Conservation (phyloP, 1,284 basidiomycete species). For the Rhodotorula sp. region DNA sequence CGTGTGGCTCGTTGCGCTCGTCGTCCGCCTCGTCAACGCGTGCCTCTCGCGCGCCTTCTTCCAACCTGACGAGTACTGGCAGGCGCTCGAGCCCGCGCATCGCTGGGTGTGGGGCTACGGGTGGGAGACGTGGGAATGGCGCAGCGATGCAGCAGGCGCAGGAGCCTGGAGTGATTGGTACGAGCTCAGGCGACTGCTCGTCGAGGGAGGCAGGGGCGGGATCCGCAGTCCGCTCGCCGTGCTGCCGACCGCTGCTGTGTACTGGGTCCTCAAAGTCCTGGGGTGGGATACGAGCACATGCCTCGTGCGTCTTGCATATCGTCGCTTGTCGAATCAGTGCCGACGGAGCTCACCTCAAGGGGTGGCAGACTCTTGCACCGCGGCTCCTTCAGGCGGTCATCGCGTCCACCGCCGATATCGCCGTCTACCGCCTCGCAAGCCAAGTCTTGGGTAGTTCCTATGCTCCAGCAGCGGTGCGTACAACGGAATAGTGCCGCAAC, state of each 20-base stretch:
- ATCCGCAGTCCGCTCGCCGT: conserved; percentile 52
- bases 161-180: background rate
- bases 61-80: conserved; percentile 97
- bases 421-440: conserved; percentile 64
- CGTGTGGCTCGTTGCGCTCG: conserved; percentile 36
- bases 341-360: no score
- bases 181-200: background rate
- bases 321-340: background rate
- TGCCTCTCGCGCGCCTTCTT: conserved; percentile 82
- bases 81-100: conserved; percentile 91
- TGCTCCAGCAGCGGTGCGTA: conserved; percentile 65
- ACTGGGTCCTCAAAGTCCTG: conserved; percentile 65
- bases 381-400: conserved; percentile 75
- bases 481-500: background rate
- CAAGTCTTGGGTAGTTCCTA: conserved; percentile 64
- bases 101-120: conserved; percentile 86
- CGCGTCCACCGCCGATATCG: conserved; percentile 79
- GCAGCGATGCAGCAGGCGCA: conserved; percentile 34
- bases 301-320: conserved; percentile 40
- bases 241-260: conserved; percentile 71
- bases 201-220: conserved; percentile 40
- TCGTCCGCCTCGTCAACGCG: conserved; percentile 56
- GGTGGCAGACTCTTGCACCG: conserved; percentile 59
- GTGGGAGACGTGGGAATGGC: conserved; percentile 96
- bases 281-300: conserved; percentile 57